Evolutionary conservation across 495 filamentous ascomycete species (phyloP).

Genomic region (Cercophora samala): DNA sequence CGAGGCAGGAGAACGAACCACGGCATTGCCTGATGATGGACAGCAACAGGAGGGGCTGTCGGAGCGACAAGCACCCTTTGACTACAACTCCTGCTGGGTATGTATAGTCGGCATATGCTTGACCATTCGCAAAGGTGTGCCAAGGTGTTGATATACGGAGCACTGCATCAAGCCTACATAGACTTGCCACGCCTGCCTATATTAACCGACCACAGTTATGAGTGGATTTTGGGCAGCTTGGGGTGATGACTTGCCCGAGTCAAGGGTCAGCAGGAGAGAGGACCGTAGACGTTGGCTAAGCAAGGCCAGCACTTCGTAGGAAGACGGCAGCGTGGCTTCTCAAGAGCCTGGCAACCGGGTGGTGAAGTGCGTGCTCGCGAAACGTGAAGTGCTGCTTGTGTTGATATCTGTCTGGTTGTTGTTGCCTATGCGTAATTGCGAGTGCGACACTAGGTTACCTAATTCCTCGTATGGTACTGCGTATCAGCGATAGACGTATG

Average conservation of each 20-base stretch:
- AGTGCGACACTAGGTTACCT: neutral
- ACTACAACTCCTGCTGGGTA: neutral
- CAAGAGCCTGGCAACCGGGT: neutral
- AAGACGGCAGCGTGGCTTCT: neutral
- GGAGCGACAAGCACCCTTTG: neutral
- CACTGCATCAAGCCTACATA: neutral
- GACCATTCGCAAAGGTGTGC: neutral
- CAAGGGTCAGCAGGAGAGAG: constrained; percentile 2
- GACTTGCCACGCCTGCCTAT: neutral
- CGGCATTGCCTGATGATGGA: neutral
- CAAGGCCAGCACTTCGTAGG: neutral
- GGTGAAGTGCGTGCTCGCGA: neutral
- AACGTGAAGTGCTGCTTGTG: neutral
- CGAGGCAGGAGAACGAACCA: neutral
- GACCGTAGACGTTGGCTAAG: neutral
- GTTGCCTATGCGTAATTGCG: neutral
- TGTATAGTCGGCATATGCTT: neutral
- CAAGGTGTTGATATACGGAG: neutral
- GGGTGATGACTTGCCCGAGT: neutral
- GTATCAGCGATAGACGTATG: neutral
- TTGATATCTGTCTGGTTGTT: neutral
- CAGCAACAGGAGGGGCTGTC: neutral
- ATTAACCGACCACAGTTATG: neutral
- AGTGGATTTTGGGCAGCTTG: neutral
- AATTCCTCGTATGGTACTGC: neutral